Percentiles rank a stretch among this genome's conserved stretches.
These are phyloP conservation scores for Nothophaeocryptopus gaeumannii DNA, from an alignment of 2,329 filamentous ascomycete genomes.

Conservation along the genomic window DNA sequence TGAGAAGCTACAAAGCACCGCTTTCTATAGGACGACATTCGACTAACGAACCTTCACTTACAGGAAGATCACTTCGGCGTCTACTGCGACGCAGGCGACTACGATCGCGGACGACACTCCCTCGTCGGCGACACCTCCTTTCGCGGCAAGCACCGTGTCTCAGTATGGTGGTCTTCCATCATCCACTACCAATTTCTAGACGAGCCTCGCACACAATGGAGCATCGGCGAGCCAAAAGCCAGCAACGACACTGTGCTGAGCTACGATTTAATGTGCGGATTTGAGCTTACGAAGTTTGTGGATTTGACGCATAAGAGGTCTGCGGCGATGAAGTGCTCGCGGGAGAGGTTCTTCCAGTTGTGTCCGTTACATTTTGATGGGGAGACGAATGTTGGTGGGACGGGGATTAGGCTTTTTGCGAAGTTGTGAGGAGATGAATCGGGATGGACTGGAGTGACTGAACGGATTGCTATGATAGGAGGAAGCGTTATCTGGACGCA, in stretches of 20 bases:
- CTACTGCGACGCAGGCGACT: conserved; percentile 55
- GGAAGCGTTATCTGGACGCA: too few relatives aligned
- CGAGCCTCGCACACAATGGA: conserved; percentile 53
- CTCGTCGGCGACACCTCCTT: conserved; percentile 57
- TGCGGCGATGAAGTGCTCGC: conserved; percentile 37
- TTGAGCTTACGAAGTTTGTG: conserved; percentile 58
- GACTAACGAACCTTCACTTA: not conserved
- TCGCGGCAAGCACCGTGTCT: conserved; percentile 55
- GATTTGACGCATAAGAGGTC: conserved; percentile 42
- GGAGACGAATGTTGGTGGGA: conserved; percentile 21
- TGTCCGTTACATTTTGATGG: conserved; percentile 52
- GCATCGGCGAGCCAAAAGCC: conserved; percentile 68
- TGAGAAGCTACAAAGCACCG: not conserved
- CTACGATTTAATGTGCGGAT: conserved; percentile 72
- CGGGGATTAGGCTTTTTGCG: conserved; percentile 12
- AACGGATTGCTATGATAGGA: too few relatives aligned
- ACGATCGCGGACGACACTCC: conserved; percentile 60
- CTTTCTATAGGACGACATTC: not conserved
- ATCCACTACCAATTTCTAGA: conserved; percentile 62
- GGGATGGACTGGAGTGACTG: too few relatives aligned
- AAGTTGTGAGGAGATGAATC: conserved; percentile 1
- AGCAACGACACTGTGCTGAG: conserved; percentile 67
- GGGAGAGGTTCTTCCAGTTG: conserved; percentile 45
- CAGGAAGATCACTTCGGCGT: conserved; percentile 57
- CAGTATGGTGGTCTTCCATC: conserved; percentile 56